Base-by-base conservation (phyloP, 129 eudicot genomes). In the Apium graveolens region DNA sequence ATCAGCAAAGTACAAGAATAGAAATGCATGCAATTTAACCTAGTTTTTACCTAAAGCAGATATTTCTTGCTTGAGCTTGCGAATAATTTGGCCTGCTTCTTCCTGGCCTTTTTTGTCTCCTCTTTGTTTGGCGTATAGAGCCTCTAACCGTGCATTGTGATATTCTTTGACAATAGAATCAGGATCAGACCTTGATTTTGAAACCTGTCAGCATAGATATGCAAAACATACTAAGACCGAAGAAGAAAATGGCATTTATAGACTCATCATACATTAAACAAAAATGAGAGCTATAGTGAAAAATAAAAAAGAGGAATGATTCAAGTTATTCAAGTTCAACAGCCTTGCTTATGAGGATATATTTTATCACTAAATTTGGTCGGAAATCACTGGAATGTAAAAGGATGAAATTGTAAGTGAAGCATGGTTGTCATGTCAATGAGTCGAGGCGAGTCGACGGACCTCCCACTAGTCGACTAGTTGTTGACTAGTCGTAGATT, bases 1-100 rank as follows among this genome's bases (percentile, higher is more conserved):
- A n/a, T 41, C 65, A 80, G 76, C 69, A 18, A 42, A 63, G 34
- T 60, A 53, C 17, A 79, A 70, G 14, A 73, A 73, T n/a, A 39
- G 66, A 53, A 70, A 72, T 38, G 74, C 10, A 55, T 41, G 69
- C 41, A 81, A 45, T 49, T 75, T 74, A 79, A 95, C 97, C 96
- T 91, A 95, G 60, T 44, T 77, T 77, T 78, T 66, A 95, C 99
- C 99, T 95, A 95, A 82, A 78, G 90, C 87, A 82, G 96, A 85
- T 86, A 95, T 86, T 75, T 92, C 97, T 88, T 95, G 93, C 88
- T 92, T 95, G 78, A 95, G 93, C 84, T 88, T 90, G 80, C 95
- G 91, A 86, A 95, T 95, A 68, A 76, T 76, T 80, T 80, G 80
- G 79, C 99, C 93, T 69, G 97, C 97, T 80, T 89, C 85, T 80